phyloP scores from a whole-genome alignment of 2,329 filamentous ascomycete genomes.

The Proliferodiscus dingleyae region DNA sequence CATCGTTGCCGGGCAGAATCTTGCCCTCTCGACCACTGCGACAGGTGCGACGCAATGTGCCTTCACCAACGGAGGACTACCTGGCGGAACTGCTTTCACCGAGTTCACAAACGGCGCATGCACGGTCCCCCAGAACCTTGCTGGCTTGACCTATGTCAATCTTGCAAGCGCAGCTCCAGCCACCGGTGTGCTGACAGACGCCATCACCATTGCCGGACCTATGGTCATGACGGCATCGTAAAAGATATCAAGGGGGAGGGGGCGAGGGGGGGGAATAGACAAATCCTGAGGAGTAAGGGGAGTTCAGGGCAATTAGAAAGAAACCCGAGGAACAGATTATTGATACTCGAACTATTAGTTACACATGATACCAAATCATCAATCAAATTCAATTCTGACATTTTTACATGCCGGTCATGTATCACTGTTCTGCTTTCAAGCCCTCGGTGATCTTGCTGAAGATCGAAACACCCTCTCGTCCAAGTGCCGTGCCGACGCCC shows the following conservation, averaged over 20 bases:
- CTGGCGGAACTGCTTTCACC: slow-evolving; percentile 57
- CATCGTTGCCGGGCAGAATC: slow-evolving; percentile 36
- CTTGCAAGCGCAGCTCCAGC: slow-evolving; percentile 52
- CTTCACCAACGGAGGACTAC: slow-evolving; percentile 57
- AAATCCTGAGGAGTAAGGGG: no score
- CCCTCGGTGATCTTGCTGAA: slow-evolving; percentile 52
- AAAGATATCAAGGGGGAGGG: not conserved
- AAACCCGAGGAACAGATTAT: no score
- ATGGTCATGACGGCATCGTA: slow-evolving; percentile 45
- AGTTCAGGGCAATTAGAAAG: no score
- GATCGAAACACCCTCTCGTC: slow-evolving; percentile 54
- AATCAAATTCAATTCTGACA: no score
- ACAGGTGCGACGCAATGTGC: slow-evolving; percentile 56
- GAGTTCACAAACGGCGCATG: slow-evolving; percentile 52
- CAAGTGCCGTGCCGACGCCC: slow-evolving; percentile 65
- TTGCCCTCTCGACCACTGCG: slow-evolving; percentile 45
- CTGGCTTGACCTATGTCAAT: slow-evolving; percentile 63
- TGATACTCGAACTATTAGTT: no score
- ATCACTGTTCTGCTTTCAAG: no score
- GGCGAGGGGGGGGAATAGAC: not conserved
- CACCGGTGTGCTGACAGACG: slow-evolving; percentile 51
- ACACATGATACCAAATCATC: no score
- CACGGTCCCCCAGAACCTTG: slow-evolving; percentile 55
- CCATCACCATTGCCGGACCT: slow-evolving; percentile 61
- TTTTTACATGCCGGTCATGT: no score